Evolutionary conservation across 2,329 filamentous ascomycete species (phyloP), one percentile per base, ranked within the genome.

Genomic region (Aspergillus pseudonomiae): DNA sequence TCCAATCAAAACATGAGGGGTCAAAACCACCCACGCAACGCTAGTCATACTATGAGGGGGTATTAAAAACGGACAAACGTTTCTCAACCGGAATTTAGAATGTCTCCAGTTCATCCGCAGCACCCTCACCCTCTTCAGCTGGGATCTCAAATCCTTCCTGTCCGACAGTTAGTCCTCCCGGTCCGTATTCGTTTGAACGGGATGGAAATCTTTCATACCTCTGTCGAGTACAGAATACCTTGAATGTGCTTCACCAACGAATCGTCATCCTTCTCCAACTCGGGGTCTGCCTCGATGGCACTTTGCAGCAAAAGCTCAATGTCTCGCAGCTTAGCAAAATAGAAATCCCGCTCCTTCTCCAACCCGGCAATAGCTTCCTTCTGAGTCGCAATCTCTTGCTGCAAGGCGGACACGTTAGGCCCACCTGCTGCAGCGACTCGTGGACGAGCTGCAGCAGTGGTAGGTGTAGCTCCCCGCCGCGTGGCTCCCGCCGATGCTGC

Each of bases 271-370:
- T 96, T 94, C 82, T 97, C 95, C 58, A 98, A 82, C 81, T 96
- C 91, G 0, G 94, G 94, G 69, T 97, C 92, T 67, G 93, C 91
- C 71, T 99, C 95, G 74, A 96, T 91, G 12, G 94, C 93, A 74
- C 92, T 91, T 83, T 99, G 95, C 61, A 99, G 87, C 73, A 99
- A 83, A 68, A 99, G 83, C 82, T 99, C 95, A 71, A 99, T 99
- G 77, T 99, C 95, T 64, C 95, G 88, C 68, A 99, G 86, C 85
- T 99, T 99, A 86, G 92, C 96, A 81, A 99, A 99, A 85, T 99
- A 99, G 78, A 99, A 99, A 79, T 99, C 95, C 57, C 95, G 88
- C 83, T 99, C 95, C 72, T 95, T 90, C 85, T 99, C 95, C 48
- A 99, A 85, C 1, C 95, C 95, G 14, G 88, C 85, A n/a, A 99